Evolutionary conservation across 2,329 filamentous ascomycete species (phyloP), one percentile per base, ranked within the genome.

Genomic region (Teratosphaeria destructans): DNA sequence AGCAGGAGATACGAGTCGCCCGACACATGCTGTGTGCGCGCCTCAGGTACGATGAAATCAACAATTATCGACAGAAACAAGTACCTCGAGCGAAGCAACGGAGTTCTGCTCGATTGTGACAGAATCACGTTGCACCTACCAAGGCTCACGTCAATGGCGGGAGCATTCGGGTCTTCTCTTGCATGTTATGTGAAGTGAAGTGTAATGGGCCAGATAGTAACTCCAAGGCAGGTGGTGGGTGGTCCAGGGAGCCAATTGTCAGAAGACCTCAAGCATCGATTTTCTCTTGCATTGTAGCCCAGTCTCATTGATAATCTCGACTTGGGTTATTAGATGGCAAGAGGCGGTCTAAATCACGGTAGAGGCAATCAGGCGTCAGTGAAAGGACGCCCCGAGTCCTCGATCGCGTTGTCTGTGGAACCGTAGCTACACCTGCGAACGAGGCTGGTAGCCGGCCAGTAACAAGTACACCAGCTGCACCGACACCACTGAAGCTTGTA

Each of bases 271-370:
- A 73, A 73, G 32, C 62, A 65, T 69, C 62, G 79, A 63, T 87
- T 71, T 89, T 73, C 84, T 87, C 85, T 82, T 76, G 80, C 82
- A 80, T 85, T 87, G 84, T 87, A 86, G 87, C 85, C 83, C 84
- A 74, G 73, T 76, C 79, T 78, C 81, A 85, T 75, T 63, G 72
- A n/a, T 65, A 67, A 68, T 75, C 74, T 78, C 68, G 65, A 65
- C 66, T 77, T 73, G 83, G 82, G 83, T 79, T 85, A 86, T 86
- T 87, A 85, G 82, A 87, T 85, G 77, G 82, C 80, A 81, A 83
- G 85, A 87, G 84, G 74, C 60, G 43, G 43, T 49, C n/a, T 10
- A 49, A n/a, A 8, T 23, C 43, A n/a, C 6, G 11, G 10, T n/a
- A 49, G 43, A 49, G 43, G 8, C 43, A 23, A 10, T 11, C 5